Evolutionary conservation across 805 yeast species (phyloP).

Genomic region (Myxozyma sirexii): DNA sequence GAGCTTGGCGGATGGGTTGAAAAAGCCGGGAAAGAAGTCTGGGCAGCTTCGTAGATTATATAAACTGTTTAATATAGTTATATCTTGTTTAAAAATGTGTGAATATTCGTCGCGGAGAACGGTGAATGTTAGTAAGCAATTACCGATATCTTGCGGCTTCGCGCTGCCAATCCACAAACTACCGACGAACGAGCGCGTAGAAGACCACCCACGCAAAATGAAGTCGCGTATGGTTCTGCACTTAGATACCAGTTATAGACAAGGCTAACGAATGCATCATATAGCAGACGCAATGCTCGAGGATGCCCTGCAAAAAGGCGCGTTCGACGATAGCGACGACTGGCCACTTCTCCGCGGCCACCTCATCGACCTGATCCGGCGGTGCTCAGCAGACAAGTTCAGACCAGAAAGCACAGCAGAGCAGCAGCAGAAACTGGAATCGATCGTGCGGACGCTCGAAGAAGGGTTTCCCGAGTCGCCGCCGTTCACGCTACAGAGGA

Average conservation of each 20-base stretch:
- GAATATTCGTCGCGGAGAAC: too few species aligned
- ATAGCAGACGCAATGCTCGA: not conserved
- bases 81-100: too few species aligned
- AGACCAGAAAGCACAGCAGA: not conserved
- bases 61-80: not conserved
- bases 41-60: constrained; percentile 30
- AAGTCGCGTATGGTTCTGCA: constrained; percentile 1
- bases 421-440: not conserved
- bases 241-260: not conserved
- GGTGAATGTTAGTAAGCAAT: not conserved
- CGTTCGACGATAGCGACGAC: not conserved
- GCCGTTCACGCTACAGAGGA: constrained; percentile 46
- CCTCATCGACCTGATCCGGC: not conserved
- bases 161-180: too few species aligned
- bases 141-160: not conserved
- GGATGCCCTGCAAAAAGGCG: not conserved
- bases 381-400: not conserved
- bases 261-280: too few species aligned
- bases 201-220: too few species aligned
- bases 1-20: constrained; percentile 64
- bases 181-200: too few species aligned
- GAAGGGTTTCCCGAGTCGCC: constrained; percentile 35
- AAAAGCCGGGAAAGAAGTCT: constrained; percentile 55
- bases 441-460: not conserved
- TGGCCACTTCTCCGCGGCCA: constrained; percentile 1